These are phyloP conservation scores for Jatropha multifida DNA, from an alignment of 441 rosid species.

Conservation along the genomic window DNA sequence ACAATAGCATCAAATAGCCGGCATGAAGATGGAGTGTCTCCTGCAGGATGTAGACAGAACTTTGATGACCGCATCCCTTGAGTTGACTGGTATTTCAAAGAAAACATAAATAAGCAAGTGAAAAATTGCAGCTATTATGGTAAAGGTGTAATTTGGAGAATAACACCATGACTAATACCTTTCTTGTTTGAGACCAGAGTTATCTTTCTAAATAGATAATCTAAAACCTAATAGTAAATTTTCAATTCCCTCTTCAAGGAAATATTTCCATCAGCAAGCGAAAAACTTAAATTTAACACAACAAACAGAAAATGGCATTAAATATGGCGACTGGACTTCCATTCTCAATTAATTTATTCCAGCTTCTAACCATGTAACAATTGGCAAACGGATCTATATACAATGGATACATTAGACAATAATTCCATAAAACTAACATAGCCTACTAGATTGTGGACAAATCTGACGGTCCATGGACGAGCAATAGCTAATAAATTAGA, in stretches of 20 bases:
- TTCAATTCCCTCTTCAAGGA: neutral
- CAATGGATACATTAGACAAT: too few relatives aligned
- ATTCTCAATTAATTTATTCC: too few relatives aligned
- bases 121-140: neutral
- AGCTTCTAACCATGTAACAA: too few relatives aligned
- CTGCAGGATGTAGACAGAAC: slow-evolving; percentile 92
- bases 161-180: neutral
- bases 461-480: neutral
- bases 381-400: too few relatives aligned
- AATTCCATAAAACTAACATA: too few relatives aligned
- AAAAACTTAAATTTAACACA: neutral
- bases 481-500: neutral
- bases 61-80: slow-evolving; percentile 89
- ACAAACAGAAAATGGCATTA: neutral
- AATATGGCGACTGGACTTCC: neutral
- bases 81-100: slow-evolving; percentile 53
- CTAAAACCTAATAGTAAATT: too few relatives aligned
- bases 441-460: neutral
- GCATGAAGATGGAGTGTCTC: slow-evolving; percentile 97
- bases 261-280: neutral
- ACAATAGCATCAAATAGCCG: slow-evolving; percentile 92
- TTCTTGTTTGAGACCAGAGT: neutral
- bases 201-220: neutral
- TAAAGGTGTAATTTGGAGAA: neutral
- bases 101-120: slow-evolving; percentile 16